Evolutionary conservation across 2,329 filamentous ascomycete species (phyloP), one percentile per base, ranked within the genome.

Genomic region (Trichoderma aggressivum): DNA sequence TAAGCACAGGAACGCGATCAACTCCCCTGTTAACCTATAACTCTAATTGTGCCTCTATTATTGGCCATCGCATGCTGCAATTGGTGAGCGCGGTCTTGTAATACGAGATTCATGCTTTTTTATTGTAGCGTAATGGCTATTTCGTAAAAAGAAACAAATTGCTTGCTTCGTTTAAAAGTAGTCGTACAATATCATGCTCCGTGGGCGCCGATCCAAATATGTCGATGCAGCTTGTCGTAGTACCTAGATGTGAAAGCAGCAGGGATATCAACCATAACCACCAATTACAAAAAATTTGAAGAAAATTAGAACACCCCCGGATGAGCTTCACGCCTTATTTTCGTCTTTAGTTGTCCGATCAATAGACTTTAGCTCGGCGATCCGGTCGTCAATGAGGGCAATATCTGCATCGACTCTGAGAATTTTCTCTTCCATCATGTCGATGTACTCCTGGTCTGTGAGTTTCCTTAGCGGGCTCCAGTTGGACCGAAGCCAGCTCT

Each of bases 321-420:
- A 10, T 47, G 7, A 28, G 24, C 55, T 53, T 72, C 53, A 71
- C 18, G 34, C 28, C 34, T 30, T 66, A 16, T 28, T 61, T 14
- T 70, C 59, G 34, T 36, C 4, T 16, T 70, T 43, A 28, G 21
- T 21, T 10, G 7, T 65, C 34, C 26, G 71, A 70, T 68, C 75
- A 73, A 24, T 21, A 28, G 56, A 3, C 4, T 11, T 69, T 2
- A 84, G 66, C 58, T 81, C 79, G 1, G 78, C 86, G 74, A 96
- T 92, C 76, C 89, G 89, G 68, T 95, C 93, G 76, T 96, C 92
- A 43, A 95, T 84, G 6, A 96, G 80, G 0, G 92, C 90, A 79
- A 96, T 94, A 73, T 95, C 91, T 1, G 88, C 91, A 74, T 96
- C 91, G 3, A 95, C 82, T 73, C 84, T 86, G 30, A 95, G 79